Base-by-base conservation (phyloP, 225 moss, liverwort and hornwort species). In the Climacium dendroides region DNA sequence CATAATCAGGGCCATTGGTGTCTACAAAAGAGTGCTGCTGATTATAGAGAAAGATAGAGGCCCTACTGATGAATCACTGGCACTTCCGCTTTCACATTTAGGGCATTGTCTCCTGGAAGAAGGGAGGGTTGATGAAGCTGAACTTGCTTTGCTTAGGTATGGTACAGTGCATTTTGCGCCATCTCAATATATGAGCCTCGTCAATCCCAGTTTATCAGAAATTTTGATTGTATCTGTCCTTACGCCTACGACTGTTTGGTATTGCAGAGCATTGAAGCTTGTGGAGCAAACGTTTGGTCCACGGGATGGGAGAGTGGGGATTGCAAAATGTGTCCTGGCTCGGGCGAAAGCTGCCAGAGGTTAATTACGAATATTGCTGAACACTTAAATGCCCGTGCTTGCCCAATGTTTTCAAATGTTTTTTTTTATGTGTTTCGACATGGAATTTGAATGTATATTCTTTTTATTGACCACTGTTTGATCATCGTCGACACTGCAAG, bases 301-400 rank as follows among this genome's bases (percentile, higher is more conserved):
- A 69, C 55, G 35, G 61, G 95, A 97, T 90, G 97, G 96, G 73
- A 94, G 97, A 86, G 95, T 97, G 35, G 96, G 96, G 50, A 90
- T 97, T 85, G 97, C 97, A 72, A 95, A 89, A 77, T 97, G 96
- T 91, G 96, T 94, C 30, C 86, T 97, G 76, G 97, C 96, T 85
- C 93, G 95, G 78, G 94, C 91, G 62, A 96, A 95, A 92, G 91
- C 90, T 87, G 94, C 94, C 23, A 91, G 91, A 95, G 97, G 90
- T 90, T 65, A 45, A 39, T 63, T n/a, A 6, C 63, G 19, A 63
- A 45, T 45, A 62, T 55, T 73, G 52, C 63, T 57, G 54, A 79
- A 45, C 28, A 53, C n/a, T 24, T n/a, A 19, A 57, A 19, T 78
- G 66, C 55, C 60, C 28, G 41, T 66, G 81, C 19, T 81, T 85